Conservation (phyloP, 768 basidiomycete species). For the Cystofilobasidium macerans region DNA sequence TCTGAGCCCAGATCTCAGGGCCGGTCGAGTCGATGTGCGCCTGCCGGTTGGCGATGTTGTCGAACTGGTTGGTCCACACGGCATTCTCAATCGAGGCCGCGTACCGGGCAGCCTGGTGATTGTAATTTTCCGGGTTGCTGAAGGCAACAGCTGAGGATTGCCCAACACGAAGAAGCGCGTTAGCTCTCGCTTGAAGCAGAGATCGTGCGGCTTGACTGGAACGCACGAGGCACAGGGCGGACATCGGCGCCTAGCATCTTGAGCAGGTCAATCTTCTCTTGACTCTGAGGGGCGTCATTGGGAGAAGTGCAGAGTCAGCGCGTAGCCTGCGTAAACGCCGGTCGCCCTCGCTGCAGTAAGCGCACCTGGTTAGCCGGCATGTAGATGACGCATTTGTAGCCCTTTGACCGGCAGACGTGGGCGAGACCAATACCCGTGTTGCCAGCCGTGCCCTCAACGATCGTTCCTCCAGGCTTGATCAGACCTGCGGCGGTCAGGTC, state of each 20-base stretch:
- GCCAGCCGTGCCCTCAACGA: slow-evolving; percentile 95
- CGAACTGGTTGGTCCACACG: slow-evolving; percentile 96
- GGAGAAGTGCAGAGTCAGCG: background rate
- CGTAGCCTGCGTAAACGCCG: background rate
- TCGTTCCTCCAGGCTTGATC: slow-evolving; percentile 82
- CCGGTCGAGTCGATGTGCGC: slow-evolving; percentile 85
- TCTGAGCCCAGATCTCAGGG: slow-evolving; percentile 94
- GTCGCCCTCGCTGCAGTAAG: background rate
- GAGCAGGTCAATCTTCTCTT: slow-evolving; percentile 96
- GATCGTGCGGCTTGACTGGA: background rate
- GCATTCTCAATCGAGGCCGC: slow-evolving; percentile 65
- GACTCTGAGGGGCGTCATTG: slow-evolving; percentile 53
- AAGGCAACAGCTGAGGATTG: slow-evolving; percentile 61
- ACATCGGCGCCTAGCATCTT: slow-evolving; percentile 97
- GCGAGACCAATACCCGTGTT: slow-evolving; percentile 93
- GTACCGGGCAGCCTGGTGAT: slow-evolving; percentile 83
- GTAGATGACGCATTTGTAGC: slow-evolving; percentile 97
- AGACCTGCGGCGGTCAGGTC: slow-evolving; percentile 39
- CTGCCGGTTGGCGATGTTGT: slow-evolving; percentile 81
- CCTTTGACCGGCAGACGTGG: slow-evolving; percentile 70
- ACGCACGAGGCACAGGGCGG: slow-evolving; percentile 67
- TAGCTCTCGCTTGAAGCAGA: background rate
- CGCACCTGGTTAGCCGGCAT: slow-evolving; percentile 87
- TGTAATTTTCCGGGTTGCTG: slow-evolving; percentile 91
- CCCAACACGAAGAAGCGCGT: background rate